Conservation (phyloP, 805 yeast species). For the Deakozyma indianensis region DNA sequence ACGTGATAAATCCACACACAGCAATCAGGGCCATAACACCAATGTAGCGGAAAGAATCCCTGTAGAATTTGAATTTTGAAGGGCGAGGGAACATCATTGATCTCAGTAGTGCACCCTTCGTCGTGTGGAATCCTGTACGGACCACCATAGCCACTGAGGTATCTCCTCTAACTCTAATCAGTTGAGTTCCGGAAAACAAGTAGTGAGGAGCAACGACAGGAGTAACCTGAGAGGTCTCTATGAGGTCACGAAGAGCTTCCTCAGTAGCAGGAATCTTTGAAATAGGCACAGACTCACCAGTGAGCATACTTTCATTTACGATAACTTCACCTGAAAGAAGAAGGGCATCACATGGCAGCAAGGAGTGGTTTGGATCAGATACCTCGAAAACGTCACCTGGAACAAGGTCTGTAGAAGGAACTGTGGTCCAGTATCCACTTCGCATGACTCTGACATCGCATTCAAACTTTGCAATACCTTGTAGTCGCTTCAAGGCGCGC, state of each 20-base stretch:
- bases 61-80: slow-evolving; percentile 79
- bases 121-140: slow-evolving; percentile 86
- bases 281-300: slow-evolving; percentile 97
- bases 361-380: slow-evolving; percentile 61
- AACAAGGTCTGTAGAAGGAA: slow-evolving; percentile 63
- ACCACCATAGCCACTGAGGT: slow-evolving; percentile 80
- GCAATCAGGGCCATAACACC: slow-evolving; percentile 91
- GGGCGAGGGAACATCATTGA: slow-evolving; percentile 97
- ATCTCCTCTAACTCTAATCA: slow-evolving; percentile 67
- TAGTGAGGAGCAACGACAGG: slow-evolving; percentile 59
- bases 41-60: slow-evolving; percentile 89
- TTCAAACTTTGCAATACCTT: slow-evolving; percentile 57
- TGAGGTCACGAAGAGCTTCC: slow-evolving; percentile 37
- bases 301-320: slow-evolving; percentile 93
- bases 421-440: slow-evolving; percentile 83
- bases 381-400: slow-evolving; percentile 95
- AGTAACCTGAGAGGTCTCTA: slow-evolving; percentile 37
- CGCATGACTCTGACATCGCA: slow-evolving; percentile 83
- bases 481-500: slow-evolving; percentile 53
- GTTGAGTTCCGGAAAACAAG: slow-evolving; percentile 77
- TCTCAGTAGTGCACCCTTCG: slow-evolving; percentile 85
- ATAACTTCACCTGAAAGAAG: slow-evolving; percentile 85
- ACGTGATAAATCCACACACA: slow-evolving; percentile 62
- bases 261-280: slow-evolving; percentile 57
- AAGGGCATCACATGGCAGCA: slow-evolving; percentile 82